Percentiles rank a stretch among this genome's conserved stretches.
phyloP scores from a whole-genome alignment of 768 basidiomycete genomes.

The Lactarius deliciosus region DNA sequence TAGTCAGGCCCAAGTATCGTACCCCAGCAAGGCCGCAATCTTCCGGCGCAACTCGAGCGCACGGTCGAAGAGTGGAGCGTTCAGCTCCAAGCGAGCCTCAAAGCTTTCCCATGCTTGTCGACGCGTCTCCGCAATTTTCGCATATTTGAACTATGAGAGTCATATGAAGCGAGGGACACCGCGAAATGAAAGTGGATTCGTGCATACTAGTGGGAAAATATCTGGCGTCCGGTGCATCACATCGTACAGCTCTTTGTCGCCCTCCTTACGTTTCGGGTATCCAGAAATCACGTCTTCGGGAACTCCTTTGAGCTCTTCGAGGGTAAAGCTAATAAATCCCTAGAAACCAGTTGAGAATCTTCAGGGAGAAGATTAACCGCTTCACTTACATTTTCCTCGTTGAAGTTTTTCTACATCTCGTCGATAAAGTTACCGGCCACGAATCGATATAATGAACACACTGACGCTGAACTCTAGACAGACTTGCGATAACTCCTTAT shows the following conservation, averaged over 20 bases:
- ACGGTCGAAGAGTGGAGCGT: constrained; percentile 67
- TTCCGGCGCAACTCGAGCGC: constrained; percentile 68
- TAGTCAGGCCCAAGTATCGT: constrained; percentile 85
- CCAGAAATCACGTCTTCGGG: constrained; percentile 78
- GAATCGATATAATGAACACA: constrained; percentile 19
- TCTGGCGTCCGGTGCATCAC: constrained; percentile 83
- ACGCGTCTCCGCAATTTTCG: constrained; percentile 67
- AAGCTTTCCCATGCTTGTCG: constrained; percentile 61
- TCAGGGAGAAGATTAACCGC: background rate
- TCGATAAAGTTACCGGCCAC: background rate
- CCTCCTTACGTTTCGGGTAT: constrained; percentile 64
- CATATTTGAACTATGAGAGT: constrained; percentile 68
- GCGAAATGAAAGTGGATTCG: background rate
- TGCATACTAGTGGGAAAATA: constrained; percentile 69
- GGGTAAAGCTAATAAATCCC: constrained; percentile 63
- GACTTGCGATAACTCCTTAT: constrained; percentile 74
- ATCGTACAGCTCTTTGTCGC: constrained; percentile 58
- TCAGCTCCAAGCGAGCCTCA: constrained; percentile 66
- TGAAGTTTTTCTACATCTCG: constrained; percentile 71
- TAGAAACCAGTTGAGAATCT: constrained; percentile 32
- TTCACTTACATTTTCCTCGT: constrained; percentile 71
- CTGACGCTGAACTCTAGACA: constrained; percentile 79
- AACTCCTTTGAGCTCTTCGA: constrained; percentile 76
- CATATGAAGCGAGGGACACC: background rate
- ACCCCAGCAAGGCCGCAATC: constrained; percentile 66